These are phyloP conservation scores for Erysimum pusillum DNA, from an alignment of 441 rosid species.

Conservation along the genomic window DNA sequence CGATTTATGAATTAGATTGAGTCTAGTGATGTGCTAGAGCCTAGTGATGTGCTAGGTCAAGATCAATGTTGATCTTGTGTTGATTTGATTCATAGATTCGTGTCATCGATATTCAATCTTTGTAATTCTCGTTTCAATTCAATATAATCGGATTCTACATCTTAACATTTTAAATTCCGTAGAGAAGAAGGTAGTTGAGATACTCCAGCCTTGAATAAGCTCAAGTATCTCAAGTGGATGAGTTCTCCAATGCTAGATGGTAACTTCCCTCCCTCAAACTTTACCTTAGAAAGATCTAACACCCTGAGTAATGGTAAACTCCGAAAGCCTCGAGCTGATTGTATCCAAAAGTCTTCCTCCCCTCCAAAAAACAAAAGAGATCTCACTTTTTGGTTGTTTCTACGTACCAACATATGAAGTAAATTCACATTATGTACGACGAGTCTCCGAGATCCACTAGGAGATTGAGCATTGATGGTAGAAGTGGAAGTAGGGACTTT, in stretches of 20 bases:
- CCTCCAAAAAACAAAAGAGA: not conserved
- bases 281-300: not conserved
- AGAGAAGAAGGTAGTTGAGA: not conserved
- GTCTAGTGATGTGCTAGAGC: too few species aligned
- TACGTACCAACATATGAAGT: not conserved
- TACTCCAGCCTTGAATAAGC: not conserved
- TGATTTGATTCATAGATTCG: too few species aligned
- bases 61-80: too few species aligned
- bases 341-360: not conserved
- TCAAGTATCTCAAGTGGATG: slow-evolving; percentile 1
- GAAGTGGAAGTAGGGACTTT: not conserved
- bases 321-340: not conserved
- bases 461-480: not conserved
- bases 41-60: too few species aligned
- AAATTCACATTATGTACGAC: not conserved
- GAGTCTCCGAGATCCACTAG: not conserved
- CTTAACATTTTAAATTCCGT: not conserved
- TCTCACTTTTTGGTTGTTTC: not conserved
- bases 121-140: too few species aligned
- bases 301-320: not conserved
- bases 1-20: too few species aligned
- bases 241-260: not conserved
- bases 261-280: not conserved
- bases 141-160: too few species aligned
- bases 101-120: too few species aligned